Evolutionary conservation across 192 early-diverging fungal species (phyloP).

Genomic region (Backusella parvicylindrica): DNA sequence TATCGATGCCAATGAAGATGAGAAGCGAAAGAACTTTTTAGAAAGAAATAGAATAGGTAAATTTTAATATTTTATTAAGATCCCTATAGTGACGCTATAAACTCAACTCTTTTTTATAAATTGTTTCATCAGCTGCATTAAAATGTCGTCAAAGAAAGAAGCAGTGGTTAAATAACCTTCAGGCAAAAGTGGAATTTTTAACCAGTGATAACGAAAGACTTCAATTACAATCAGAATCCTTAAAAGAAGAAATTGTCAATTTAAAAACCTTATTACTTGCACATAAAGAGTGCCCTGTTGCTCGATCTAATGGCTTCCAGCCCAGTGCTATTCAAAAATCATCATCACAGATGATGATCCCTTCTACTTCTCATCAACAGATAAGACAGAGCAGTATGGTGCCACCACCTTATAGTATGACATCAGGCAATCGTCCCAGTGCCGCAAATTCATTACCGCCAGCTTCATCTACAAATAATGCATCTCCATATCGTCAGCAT

Average conservation of each 20-base stretch:
- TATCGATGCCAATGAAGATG: constrained; percentile 52
- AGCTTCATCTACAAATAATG: not conserved
- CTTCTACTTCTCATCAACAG: not conserved
- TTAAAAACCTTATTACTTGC: constrained; percentile 63
- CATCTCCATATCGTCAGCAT: not conserved
- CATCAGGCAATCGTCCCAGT: not conserved
- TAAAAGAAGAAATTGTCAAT: constrained; percentile 71
- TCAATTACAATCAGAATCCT: constrained; percentile 48
- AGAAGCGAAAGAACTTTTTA: constrained; percentile 78
- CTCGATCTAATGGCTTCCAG: constrained; percentile 58
- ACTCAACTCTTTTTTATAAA: not conserved
- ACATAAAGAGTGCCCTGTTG: constrained; percentile 33
- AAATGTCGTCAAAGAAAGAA: constrained; percentile 94
- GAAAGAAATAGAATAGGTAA: constrained; percentile 86
- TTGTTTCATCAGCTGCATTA: constrained; percentile 61
- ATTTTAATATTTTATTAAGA: not conserved
- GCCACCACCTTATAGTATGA: not conserved
- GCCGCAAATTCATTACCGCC: not conserved
- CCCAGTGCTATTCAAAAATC: constrained; percentile 9
- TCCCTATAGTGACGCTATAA: not conserved
- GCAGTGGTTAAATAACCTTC: constrained; percentile 79
- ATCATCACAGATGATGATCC: not conserved
- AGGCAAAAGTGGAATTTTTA: constrained; percentile 58
- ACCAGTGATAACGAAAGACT: constrained; percentile 62
- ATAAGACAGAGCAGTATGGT: not conserved